These are phyloP conservation scores for Smittium culicis DNA, from an alignment of 371 early-diverging fungal genomes.

Conservation along the genomic window DNA sequence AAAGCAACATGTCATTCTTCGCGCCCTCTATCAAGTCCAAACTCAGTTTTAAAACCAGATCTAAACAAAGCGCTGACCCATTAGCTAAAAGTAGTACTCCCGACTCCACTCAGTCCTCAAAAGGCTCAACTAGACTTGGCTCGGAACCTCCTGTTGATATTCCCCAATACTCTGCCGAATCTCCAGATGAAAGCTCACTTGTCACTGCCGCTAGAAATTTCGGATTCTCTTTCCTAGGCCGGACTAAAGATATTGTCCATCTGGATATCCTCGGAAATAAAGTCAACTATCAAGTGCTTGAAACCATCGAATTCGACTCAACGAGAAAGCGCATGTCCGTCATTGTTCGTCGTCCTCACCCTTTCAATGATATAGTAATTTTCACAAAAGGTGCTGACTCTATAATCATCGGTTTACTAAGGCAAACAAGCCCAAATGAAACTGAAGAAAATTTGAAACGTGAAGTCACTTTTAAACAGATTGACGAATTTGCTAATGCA, in stretches of 20 bases:
- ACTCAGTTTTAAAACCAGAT: background rate
- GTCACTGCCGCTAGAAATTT: conserved; percentile 71
- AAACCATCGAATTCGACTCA: conserved; percentile 80
- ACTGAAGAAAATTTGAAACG: conserved; percentile 26
- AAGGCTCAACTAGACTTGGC: background rate
- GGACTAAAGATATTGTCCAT: conserved; percentile 37
- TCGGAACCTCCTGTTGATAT: background rate
- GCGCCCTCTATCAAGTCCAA: background rate
- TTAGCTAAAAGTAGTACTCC: background rate
- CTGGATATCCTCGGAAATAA: conserved; percentile 50
- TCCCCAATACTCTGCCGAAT: conserved; percentile 47
- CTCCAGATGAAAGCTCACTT: conserved; percentile 74
- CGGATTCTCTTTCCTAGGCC: conserved; percentile 66
- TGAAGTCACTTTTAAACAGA: conserved; percentile 44
- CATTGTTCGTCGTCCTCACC: conserved; percentile 59
- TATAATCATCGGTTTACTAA: conserved; percentile 50
- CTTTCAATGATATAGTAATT: conserved; percentile 66
- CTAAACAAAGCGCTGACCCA: background rate
- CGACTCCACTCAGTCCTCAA: background rate
- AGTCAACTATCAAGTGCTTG: conserved; percentile 49
- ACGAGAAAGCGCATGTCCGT: conserved; percentile 91
- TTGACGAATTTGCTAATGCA: conserved; percentile 61
- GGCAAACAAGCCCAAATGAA: conserved; percentile 18
- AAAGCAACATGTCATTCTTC: background rate
- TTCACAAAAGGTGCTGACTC: conserved; percentile 96